These are phyloP conservation scores for Lizanozyma gosingica DNA, from an alignment of 1,139 yeast genomes.

Conservation along the genomic window DNA sequence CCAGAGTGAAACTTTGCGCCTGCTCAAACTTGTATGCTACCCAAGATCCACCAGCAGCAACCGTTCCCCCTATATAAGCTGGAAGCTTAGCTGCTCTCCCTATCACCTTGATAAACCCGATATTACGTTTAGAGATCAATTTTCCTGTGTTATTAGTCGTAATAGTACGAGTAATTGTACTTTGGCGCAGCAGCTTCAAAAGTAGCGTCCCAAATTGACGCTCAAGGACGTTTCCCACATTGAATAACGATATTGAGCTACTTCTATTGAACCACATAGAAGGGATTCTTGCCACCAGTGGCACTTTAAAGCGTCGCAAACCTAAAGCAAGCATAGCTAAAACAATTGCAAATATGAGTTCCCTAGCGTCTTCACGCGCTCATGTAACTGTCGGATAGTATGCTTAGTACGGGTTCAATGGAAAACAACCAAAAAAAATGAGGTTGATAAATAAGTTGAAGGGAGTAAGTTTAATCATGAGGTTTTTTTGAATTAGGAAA, in stretches of 20 bases:
- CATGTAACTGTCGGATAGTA: too few relatives aligned
- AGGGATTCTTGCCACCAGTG: neutral
- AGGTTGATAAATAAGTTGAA: too few relatives aligned
- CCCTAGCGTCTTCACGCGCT: too few relatives aligned
- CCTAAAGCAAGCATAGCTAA: neutral
- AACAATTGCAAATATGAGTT: too few relatives aligned
- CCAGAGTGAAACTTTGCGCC: conserved; percentile 64
- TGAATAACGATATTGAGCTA: too few relatives aligned
- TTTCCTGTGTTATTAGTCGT: neutral
- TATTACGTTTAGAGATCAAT: conserved; percentile 12
- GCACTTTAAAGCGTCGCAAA: neutral
- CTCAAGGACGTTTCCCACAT: neutral
- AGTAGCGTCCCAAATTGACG: neutral
- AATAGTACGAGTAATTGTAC: neutral
- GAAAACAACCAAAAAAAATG: neutral
- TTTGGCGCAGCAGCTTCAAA: neutral
- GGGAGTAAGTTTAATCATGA: neutral
- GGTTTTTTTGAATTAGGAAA: neutral
- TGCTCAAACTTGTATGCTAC: conserved; percentile 87
- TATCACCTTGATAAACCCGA: conserved; percentile 42
- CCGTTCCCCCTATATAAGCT: conserved; percentile 79
- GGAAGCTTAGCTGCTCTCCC: conserved; percentile 48
- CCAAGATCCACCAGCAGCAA: conserved; percentile 93
- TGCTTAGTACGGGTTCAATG: too few relatives aligned
- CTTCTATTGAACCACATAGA: neutral